Evolutionary conservation across 1,284 basidiomycete genomes (phyloP).

Genomic region (Thelephora terrestris): DNA sequence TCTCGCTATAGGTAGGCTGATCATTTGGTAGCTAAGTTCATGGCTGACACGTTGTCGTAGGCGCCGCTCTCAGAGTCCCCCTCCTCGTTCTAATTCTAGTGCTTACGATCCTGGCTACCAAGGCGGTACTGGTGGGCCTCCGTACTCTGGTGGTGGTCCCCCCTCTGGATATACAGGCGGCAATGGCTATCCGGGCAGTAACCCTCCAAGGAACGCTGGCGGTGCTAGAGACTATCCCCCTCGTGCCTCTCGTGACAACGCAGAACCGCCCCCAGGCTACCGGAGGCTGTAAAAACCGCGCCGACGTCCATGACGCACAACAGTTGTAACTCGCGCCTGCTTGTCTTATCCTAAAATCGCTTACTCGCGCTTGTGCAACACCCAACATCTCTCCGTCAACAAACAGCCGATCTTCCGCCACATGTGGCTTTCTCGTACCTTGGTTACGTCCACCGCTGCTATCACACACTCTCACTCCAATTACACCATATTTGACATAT

Average conservation of each 20-base stretch:
- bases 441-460: too few relatives aligned
- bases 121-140: conserved; percentile 36
- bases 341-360: too few relatives aligned
- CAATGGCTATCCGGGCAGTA: conserved; percentile 36
- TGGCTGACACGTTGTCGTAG: conserved; percentile 24
- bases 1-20: conserved; percentile 42
- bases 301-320: too few relatives aligned
- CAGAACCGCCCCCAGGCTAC: conserved; percentile 25
- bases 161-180: conserved; percentile 22
- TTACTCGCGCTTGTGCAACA: too few relatives aligned
- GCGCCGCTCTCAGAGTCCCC: conserved; percentile 65
- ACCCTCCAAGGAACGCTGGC: conserved; percentile 26
- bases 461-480: too few relatives aligned
- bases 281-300: conserved; percentile 24
- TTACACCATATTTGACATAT: too few relatives aligned
- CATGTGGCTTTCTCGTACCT: too few relatives aligned
- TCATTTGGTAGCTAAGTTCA: neutral
- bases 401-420: too few relatives aligned
- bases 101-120: conserved; percentile 29
- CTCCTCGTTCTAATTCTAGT: conserved; percentile 27
- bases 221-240: conserved; percentile 51
- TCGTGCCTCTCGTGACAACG: conserved; percentile 41
- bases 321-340: too few relatives aligned
- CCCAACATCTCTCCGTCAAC: too few relatives aligned
- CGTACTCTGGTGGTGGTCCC: conserved; percentile 32